Percentiles rank a stretch among this genome's conserved stretches.
phyloP scores from a whole-genome alignment of 176 grass and related monocot species.

The Musa acuminata region DNA sequence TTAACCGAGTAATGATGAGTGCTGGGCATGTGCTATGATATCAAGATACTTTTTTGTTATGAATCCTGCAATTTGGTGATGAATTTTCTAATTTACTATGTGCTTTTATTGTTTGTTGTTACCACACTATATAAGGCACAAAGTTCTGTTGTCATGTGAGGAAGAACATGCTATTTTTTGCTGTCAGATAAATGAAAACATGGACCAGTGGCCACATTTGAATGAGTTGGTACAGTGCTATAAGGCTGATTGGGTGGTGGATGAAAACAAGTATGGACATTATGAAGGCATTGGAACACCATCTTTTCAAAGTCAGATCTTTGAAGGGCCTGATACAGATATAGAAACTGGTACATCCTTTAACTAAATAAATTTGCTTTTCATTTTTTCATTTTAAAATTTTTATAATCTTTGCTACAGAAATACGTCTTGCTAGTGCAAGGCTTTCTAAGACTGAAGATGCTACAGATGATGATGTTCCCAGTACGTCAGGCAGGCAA shows the following conservation, averaged over 20 bases:
- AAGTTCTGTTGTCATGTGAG: background rate
- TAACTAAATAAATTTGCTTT: background rate
- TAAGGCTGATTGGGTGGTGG: slow-evolving; percentile 86
- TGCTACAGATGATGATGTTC: slow-evolving; percentile 56
- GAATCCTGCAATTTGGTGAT: background rate
- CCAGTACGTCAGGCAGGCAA: slow-evolving; percentile 93
- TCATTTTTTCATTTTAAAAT: slow-evolving; percentile 10
- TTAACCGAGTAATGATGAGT: background rate
- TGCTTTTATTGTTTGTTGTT: background rate
- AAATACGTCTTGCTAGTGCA: slow-evolving; percentile 74
- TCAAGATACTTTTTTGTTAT: background rate
- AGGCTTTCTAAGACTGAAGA: slow-evolving; percentile 63
- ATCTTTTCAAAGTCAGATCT: slow-evolving; percentile 88
- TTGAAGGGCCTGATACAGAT: slow-evolving; percentile 91
- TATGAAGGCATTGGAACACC: slow-evolving; percentile 53
- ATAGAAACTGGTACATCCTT: slow-evolving; percentile 66
- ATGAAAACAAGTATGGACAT: slow-evolving; percentile 80
- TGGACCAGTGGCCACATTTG: slow-evolving; percentile 98
- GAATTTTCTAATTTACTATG: background rate
- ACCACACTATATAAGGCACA: background rate
- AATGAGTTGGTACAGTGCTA: slow-evolving; percentile 92
- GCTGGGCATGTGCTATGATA: too few relatives aligned
- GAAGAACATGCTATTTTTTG: background rate
- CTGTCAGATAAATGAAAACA: slow-evolving; percentile 82
- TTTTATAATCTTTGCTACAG: slow-evolving; percentile 30